Percentiles rank a stretch among this genome's conserved stretches.
Conservation (phyloP, 2,329 filamentous ascomycete species). For the Cylindrodendrum hubeiense region DNA sequence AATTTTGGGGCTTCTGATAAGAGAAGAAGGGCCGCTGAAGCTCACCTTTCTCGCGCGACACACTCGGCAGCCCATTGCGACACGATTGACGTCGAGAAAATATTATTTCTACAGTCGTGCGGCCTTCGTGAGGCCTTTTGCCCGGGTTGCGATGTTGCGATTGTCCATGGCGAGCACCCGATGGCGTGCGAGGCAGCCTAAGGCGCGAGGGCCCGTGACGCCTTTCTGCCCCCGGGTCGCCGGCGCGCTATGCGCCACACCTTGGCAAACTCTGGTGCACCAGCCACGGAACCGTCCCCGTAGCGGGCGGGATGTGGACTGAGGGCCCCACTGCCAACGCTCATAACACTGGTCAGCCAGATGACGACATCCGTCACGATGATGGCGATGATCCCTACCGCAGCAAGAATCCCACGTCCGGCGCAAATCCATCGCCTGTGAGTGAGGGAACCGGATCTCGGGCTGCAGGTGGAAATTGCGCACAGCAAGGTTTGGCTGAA, state of each 20-base stretch:
- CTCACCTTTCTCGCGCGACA: conserved; percentile 56
- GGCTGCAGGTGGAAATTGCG: conserved; percentile 17
- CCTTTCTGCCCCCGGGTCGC: conserved; percentile 31
- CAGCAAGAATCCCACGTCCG: conserved; percentile 14
- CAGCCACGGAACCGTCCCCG: conserved; percentile 10
- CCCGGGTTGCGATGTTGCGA: conserved; percentile 32
- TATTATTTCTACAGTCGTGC: conserved; percentile 28
- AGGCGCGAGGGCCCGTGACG: conserved; percentile 40
- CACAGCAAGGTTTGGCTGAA: background rate
- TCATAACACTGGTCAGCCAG: conserved; percentile 34
- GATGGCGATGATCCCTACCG: conserved; percentile 37
- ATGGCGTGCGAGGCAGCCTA: conserved; percentile 46
- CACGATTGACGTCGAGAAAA: conserved; percentile 31
- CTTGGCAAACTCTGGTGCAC: conserved; percentile 11
- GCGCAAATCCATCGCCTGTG: conserved; percentile 1
- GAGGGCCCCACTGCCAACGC: conserved; percentile 29
- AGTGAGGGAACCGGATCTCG: conserved; percentile 16
- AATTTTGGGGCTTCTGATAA: conserved; percentile 4
- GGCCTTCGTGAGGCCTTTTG: conserved; percentile 34
- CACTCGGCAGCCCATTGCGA: conserved; percentile 55
- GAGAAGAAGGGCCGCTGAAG: background rate
- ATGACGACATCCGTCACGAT: conserved; percentile 41
- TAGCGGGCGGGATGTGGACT: conserved; percentile 37
- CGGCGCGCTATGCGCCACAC: conserved; percentile 34
- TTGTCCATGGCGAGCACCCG: conserved; percentile 45